These are phyloP conservation scores for Obelidium mucronatum DNA, from an alignment of 192 early-diverging fungal species.

Conservation along the genomic window DNA sequence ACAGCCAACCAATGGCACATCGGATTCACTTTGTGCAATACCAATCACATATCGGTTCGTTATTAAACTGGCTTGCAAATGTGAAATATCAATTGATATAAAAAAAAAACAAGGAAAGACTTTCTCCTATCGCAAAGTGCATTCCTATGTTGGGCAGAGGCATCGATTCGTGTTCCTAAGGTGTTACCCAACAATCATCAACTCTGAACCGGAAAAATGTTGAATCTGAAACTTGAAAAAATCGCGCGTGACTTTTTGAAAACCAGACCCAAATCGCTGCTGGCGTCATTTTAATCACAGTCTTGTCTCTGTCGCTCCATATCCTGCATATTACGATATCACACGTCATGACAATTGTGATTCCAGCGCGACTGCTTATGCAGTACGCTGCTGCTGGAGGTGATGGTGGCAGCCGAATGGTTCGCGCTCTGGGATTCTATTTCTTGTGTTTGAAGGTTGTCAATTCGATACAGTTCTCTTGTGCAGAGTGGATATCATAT, in stretches of 20 bases:
- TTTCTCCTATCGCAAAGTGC: conserved; percentile 15
- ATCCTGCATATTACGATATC: conserved; percentile 5
- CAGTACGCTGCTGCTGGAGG: neutral
- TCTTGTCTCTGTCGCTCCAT: conserved; percentile 4
- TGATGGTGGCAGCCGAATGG: neutral
- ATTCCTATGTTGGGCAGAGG: conserved; percentile 13
- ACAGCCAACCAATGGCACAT: conserved; percentile 5
- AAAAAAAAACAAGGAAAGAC: neutral
- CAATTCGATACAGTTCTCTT: neutral
- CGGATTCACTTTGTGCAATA: neutral
- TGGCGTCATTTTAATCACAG: neutral
- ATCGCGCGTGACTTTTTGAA: neutral
- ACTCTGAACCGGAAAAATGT: too few species aligned
- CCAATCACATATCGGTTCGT: neutral
- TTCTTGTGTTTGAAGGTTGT: conserved; percentile 1
- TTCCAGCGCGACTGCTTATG: neutral
- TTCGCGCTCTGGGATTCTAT: conserved; percentile 10
- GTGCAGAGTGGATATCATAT: neutral
- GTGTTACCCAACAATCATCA: too few species aligned
- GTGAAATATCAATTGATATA: neutral
- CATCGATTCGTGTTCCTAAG: conserved; percentile 1
- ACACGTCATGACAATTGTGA: neutral
- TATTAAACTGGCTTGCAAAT: too few species aligned
- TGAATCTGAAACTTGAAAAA: neutral
- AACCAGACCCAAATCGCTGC: conserved; percentile 15